Conservation (phyloP, 768 basidiomycete genomes). For the Phlegmacium glaucopus region DNA sequence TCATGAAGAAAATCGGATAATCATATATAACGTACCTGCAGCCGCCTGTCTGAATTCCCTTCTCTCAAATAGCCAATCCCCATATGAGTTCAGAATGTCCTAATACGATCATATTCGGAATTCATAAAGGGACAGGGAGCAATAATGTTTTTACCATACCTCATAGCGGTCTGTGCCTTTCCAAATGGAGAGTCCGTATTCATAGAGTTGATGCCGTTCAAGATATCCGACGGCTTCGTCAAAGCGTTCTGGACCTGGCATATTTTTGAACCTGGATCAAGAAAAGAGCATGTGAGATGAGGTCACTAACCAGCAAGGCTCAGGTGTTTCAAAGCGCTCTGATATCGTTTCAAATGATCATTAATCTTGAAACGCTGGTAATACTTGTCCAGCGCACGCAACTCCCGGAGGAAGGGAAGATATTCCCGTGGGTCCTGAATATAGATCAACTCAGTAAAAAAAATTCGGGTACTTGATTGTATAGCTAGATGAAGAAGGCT, state of each 20-base stretch:
- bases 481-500: no score
- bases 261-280: background rate
- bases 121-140: background rate
- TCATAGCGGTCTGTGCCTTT: slow-evolving; percentile 56
- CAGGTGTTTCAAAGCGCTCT: slow-evolving; percentile 73
- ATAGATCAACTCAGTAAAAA: no score
- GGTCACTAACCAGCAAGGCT: slow-evolving; percentile 57
- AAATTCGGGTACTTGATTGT: no score
- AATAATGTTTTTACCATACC: slow-evolving; percentile 35
- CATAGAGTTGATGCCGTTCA: slow-evolving; percentile 73
- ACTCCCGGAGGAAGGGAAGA: slow-evolving; percentile 90
- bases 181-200: slow-evolving; percentile 74
- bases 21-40: slow-evolving; percentile 46
- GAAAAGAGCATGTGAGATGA: background rate
- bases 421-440: slow-evolving; percentile 94
- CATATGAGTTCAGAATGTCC: slow-evolving; percentile 73
- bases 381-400: slow-evolving; percentile 72
- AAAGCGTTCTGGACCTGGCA: slow-evolving; percentile 63
- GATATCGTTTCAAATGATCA: slow-evolving; percentile 78
- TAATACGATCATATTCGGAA: slow-evolving; percentile 23
- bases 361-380: slow-evolving; percentile 93
- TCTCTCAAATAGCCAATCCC: slow-evolving; percentile 83
- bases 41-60: slow-evolving; percentile 85
- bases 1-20: background rate
- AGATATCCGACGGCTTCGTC: slow-evolving; percentile 79